Base-by-base conservation (phyloP, 352 stramenopile genomes). In the Peronospora destructor region DNA sequence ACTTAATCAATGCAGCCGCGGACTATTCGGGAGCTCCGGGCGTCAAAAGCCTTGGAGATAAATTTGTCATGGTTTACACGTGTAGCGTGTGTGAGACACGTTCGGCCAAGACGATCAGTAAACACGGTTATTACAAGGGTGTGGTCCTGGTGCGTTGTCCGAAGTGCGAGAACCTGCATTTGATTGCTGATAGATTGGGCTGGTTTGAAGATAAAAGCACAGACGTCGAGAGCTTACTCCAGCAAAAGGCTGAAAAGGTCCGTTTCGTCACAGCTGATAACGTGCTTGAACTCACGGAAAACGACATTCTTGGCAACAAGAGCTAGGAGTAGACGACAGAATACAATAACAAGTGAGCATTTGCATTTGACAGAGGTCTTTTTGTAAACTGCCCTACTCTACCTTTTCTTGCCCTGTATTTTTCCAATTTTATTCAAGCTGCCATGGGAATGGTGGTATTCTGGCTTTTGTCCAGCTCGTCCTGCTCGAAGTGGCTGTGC, bases 11-110 rank as follows among this genome's bases (percentile, higher is more conserved):
- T 29, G 32, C 46, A 3, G 13, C 49, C 37, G 17, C 40, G n/a
- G 48, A 62, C 2, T 48, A 41, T 32, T 55, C 66, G 13, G 66
- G 68, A 16, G 68, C 65, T 8, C 79, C 79, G 3, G 82, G 79
- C 8, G 66, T 83, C 19, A 66, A 95, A 52, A 91, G 91, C 3
- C 72, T 85, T 2, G 82, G 78, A 16, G 90, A 96, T 11, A 98
- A 98, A 57, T 91, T 99, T 45, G 95, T 97, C 10, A 98, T 99
- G 63, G 59, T 99, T 6, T 99, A 97, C 65, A 99, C 97, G 12
- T 99, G 97, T 60, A 44, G 38, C 75, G 93, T 99, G 19, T 99
- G 97, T 61, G 84, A 99, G 43, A 99, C 96, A 34, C 85, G 97
- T 16, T 86, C 91, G 8, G 95, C 94, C 50, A 99, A 98, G 71